Evolutionary conservation across 2,329 filamentous ascomycete genomes (phyloP), one percentile per base, ranked within the genome.

Genomic region (Tympanopsis confertula): DNA sequence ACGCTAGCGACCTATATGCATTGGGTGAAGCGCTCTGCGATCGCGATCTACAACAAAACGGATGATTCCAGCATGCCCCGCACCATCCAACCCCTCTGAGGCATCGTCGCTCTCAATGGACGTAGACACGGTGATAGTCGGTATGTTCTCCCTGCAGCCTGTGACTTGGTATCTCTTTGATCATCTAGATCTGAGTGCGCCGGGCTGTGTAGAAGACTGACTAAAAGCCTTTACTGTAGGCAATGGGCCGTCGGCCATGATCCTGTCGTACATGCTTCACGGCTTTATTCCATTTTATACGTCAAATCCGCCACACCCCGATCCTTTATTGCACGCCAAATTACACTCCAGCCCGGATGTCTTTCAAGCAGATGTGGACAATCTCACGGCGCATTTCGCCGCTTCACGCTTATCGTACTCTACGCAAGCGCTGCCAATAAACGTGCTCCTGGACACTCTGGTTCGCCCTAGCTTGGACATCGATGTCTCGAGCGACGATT

Each of bases 181-280:
- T 35, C 38, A 38, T 41, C 38, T 24, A 14, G 5, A 35, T 4
- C 7, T 14, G 22, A 18, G 17, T 15, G 7, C 22, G 18, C 13
- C 35, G 4, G 20, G 18, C 19, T 35, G 39, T 22, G 32, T 19
- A 26, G 18, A 14, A 36, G 24, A 17, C 33, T 36, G 26, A 28
- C 30, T 37, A n/a, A 38, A 42, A 19, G 37, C 36, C 17, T 37
- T 42, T 20, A 30, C 39, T 32, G 37, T 44, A 76, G 74, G 74
- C 49, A 76, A 74, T 50, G 74, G 74, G 39, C 74, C 74, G 35
- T 73, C 74, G 37, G 69, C 74, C 37, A 62, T 78, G 55, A 70
- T 77, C 45, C 61, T 78, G 24, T 76, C 71, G 35, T 78, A 73
- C 51, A 74, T 78, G 32, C 64, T 78, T 19, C 72, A 78, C 53